These are phyloP conservation scores for Oxyria digyna DNA, from an alignment of 148 eudicot species.

Conservation along the genomic window DNA sequence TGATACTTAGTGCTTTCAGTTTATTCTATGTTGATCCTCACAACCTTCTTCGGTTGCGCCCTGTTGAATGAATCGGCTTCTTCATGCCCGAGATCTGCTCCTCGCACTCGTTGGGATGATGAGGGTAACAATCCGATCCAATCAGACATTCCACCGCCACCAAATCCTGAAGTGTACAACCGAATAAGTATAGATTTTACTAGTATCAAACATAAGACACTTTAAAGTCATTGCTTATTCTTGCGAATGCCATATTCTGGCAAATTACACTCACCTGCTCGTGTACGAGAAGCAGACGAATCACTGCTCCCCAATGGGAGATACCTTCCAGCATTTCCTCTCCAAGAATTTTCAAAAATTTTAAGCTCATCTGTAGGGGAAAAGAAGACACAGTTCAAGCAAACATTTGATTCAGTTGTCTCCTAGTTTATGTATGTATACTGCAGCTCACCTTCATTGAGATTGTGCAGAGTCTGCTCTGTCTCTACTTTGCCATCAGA, in stretches of 20 bases:
- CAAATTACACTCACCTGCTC: constrained; percentile 20
- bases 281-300: constrained; percentile 12
- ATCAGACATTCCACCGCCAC: no score
- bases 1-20: not conserved
- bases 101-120: no score
- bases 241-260: not conserved
- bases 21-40: constrained; percentile 53
- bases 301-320: constrained; percentile 26
- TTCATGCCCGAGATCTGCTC: constrained; percentile 7
- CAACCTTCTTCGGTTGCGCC: constrained; percentile 30
- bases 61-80: constrained; percentile 12
- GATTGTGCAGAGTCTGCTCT: constrained; percentile 61
- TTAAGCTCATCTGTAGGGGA: constrained; percentile 51
- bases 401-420: not conserved
- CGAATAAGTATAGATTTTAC: not conserved
- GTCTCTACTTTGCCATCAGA: constrained; percentile 78
- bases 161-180: not conserved
- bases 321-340: constrained; percentile 34
- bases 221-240: not conserved
- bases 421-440: not conserved
- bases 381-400: not conserved
- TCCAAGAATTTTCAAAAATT: constrained; percentile 73
- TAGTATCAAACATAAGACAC: not conserved
- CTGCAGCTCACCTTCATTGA: constrained; percentile 54
- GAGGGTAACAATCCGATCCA: no score